phyloP scores from a whole-genome alignment of 768 basidiomycete species.

The Trametes punicea region DNA sequence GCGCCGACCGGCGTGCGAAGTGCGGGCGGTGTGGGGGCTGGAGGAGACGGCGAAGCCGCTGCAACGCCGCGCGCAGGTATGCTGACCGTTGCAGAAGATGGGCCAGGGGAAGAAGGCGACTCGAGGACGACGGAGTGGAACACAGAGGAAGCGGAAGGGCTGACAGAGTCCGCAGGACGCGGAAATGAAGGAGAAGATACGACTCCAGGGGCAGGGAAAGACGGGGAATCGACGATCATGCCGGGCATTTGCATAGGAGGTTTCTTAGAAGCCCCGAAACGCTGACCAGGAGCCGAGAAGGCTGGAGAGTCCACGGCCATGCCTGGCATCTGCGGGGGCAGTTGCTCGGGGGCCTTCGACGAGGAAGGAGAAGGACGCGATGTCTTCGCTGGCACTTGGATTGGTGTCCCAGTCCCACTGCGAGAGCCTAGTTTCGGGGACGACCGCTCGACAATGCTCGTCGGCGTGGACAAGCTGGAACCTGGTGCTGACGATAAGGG shows the following conservation, averaged over 20 bases:
- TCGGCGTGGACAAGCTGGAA: conserved; percentile 20
- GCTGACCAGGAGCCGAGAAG: not conserved
- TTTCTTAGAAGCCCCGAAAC: too few species aligned
- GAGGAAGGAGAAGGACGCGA: not conserved
- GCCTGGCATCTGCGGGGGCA: not conserved
- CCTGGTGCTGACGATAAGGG: not conserved
- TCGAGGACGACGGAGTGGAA: conserved; percentile 12
- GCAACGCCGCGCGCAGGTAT: not conserved
- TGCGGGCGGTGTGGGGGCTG: not conserved
- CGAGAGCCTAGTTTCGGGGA: conserved; percentile 24
- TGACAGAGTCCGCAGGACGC: not conserved
- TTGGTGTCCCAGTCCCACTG: conserved; percentile 13
- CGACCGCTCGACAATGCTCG: conserved; percentile 16
- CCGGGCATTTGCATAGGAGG: conserved; percentile 24
- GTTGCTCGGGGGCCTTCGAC: not conserved
- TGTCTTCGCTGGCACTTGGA: conserved; percentile 15
- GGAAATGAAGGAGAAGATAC: conserved; percentile 13
- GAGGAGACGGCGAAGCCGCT: not conserved
- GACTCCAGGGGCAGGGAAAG: conserved; percentile 18
- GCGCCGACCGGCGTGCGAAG: not conserved
- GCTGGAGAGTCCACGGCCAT: conserved; percentile 1
- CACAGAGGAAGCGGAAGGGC: not conserved
- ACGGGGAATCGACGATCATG: conserved; percentile 29
- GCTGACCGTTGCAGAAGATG: conserved; percentile 3
- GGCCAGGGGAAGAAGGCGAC: conserved; percentile 25